Conservation (phyloP, 2,329 filamentous ascomycete species). For the Alternaria gaisen region DNA sequence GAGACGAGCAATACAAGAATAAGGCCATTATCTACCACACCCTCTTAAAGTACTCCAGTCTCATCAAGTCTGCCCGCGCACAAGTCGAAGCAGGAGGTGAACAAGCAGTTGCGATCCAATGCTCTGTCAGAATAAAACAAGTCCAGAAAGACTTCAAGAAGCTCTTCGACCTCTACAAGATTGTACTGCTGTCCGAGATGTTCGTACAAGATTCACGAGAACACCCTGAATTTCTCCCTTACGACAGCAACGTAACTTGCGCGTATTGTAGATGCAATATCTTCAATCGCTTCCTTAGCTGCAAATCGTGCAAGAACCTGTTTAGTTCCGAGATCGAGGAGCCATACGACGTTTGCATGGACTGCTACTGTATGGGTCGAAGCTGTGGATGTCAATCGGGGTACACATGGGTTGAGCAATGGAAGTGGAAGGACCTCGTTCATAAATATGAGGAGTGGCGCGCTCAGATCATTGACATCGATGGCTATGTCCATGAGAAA, state of each 20-base stretch:
- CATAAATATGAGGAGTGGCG: constrained; percentile 86
- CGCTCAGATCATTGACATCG: constrained; percentile 76
- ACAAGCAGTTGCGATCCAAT: constrained; percentile 50
- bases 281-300: constrained; percentile 95
- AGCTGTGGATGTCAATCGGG: constrained; percentile 89
- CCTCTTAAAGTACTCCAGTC: constrained; percentile 75
- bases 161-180: constrained; percentile 79
- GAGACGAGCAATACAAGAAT: constrained; percentile 98
- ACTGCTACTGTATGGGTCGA: constrained; percentile 96
- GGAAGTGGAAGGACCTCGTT: constrained; percentile 80
- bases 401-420: constrained; percentile 92
- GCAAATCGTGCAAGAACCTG: constrained; percentile 78
- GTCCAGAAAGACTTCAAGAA: constrained; percentile 84
- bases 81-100: constrained; percentile 58
- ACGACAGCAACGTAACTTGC: constrained; percentile 91
- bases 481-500: constrained; percentile 69
- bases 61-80: constrained; percentile 67
- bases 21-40: constrained; percentile 95
- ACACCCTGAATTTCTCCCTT: constrained; percentile 78
- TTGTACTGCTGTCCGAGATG: constrained; percentile 84
- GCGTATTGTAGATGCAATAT: constrained; percentile 96
- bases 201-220: constrained; percentile 75
- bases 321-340: constrained; percentile 76
- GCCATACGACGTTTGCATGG: constrained; percentile 96
- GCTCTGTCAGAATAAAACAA: constrained; percentile 67